phyloP scores from a whole-genome alignment of 805 yeast genomes.

The Debaryomyces hansenii region DNA sequence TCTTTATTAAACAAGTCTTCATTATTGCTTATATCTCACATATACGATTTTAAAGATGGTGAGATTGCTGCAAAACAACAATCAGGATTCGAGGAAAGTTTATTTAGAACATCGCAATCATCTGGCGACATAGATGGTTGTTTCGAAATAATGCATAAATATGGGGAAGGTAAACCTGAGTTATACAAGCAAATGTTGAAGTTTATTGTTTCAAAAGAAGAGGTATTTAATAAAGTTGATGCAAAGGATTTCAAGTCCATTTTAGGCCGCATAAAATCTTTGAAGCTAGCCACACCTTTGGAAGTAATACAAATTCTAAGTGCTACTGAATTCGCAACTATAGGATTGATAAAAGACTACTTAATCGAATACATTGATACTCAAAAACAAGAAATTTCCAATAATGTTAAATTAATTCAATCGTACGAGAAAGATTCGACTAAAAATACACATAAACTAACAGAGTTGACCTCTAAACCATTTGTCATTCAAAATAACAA shows the following conservation, averaged over 20 bases:
- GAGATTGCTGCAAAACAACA: slow-evolving; percentile 42
- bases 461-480: slow-evolving; percentile 46
- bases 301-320: slow-evolving; percentile 75
- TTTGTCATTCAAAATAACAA: slow-evolving; percentile 58
- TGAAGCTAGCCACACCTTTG: slow-evolving; percentile 63
- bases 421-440: slow-evolving; percentile 69
- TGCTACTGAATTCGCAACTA: slow-evolving; percentile 58
- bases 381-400: slow-evolving; percentile 64
- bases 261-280: slow-evolving; percentile 51
- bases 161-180: slow-evolving; percentile 63
- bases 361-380: slow-evolving; percentile 59
- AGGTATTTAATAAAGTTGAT: slow-evolving; percentile 52
- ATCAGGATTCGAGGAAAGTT: slow-evolving; percentile 53
- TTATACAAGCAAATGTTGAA: slow-evolving; percentile 65
- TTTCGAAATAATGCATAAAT: slow-evolving; percentile 53
- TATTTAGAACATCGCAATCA: slow-evolving; percentile 66
- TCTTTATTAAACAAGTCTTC: slow-evolving; percentile 55
- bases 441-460: slow-evolving; percentile 53
- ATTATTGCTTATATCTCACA: slow-evolving; percentile 55
- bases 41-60: slow-evolving; percentile 54
- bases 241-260: slow-evolving; percentile 48
- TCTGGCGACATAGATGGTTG: slow-evolving; percentile 59
- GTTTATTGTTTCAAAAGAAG: slow-evolving; percentile 57
- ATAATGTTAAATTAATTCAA: slow-evolving; percentile 62
- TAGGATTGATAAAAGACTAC: slow-evolving; percentile 72